Base-by-base conservation (phyloP, 1,284 basidiomycete species). In the Marasmius sp. region DNA sequence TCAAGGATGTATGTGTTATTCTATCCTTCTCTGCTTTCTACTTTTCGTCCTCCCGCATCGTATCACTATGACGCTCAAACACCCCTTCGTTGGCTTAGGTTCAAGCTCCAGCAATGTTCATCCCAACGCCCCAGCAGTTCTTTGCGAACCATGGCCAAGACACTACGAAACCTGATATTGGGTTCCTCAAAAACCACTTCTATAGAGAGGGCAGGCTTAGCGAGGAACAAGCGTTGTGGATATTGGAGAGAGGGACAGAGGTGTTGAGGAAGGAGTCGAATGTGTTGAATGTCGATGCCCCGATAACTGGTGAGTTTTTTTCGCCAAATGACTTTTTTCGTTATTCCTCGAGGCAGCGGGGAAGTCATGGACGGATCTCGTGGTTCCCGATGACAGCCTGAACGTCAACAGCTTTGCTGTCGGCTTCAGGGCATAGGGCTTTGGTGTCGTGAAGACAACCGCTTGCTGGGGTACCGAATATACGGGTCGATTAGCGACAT, bases 151-250 rank as follows among this genome's bases (percentile, higher is more conserved):
- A 74, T 54, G 85, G 87, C 65, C 86, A 87, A 67, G 92, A 95
- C 77, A 86, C 85, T 54, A 83, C 88, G 41, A 96, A 95, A 74
- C 95, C 94, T n/a, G 93, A 98, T 77, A 85, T 98, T 70, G 95
- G 94, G 38, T 99, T 97, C 77, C 83, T 99, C 66, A 99, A 99
- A 83, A 98, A 98, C 71, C 97, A 99, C 78, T 98, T 99, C 73
- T 98, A 98, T 76, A 89, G 96, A 59, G 97, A 98, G 76, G 97
- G 97, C 0, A 81, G 94, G 55, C 72, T 97, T 69, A 94, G 89
- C 33, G 94, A 97, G 75, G 93, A 95, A 61, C 93, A 96, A 76
- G 94, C 94, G 16, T 74, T 94, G 60, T 95, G 87, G 79, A 97
- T 97, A 71, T 78, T 97, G 60, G 86, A 91, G 64, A 90, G 89